Evolutionary conservation across 768 basidiomycete species (phyloP).

Genomic region (Tylopilus vinaceipallidus): DNA sequence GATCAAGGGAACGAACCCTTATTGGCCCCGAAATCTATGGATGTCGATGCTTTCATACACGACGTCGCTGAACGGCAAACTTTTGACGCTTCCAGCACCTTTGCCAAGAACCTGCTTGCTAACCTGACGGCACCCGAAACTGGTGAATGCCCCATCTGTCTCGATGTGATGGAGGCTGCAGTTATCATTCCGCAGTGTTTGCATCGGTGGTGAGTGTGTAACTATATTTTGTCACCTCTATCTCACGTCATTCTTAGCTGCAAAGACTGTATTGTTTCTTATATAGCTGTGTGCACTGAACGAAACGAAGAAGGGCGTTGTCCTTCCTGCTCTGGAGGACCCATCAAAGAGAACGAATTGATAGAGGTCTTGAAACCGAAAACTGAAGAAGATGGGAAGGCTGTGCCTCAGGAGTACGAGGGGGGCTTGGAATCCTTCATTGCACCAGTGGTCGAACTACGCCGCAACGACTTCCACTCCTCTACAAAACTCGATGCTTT

Average conservation of each 20-base stretch:
- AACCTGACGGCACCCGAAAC: conserved; percentile 46
- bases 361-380: conserved; percentile 56
- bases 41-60: conserved; percentile 59
- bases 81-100: conserved; percentile 36
- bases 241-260: conserved; percentile 49
- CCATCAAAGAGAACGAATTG: conserved; percentile 60
- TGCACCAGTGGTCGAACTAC: conserved; percentile 51
- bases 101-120: conserved; percentile 64
- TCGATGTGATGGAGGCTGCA: conserved; percentile 71
- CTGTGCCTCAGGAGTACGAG: conserved; percentile 8
- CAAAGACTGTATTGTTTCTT: conserved; percentile 84
- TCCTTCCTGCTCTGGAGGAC: conserved; percentile 75
- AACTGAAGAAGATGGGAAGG: conserved; percentile 2
- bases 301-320: conserved; percentile 71
- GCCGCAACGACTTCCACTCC: conserved; percentile 81
- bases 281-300: conserved; percentile 66
- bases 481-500: conserved; percentile 92
- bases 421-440: conserved; percentile 19
- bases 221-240: neutral
- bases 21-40: conserved; percentile 39
- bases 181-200: conserved; percentile 73
- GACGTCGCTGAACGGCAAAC: conserved; percentile 42
- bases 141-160: conserved; percentile 82
- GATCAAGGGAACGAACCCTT: conserved; percentile 36
- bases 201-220: conserved; percentile 61